These are phyloP conservation scores for Xylaria castorea DNA, from an alignment of 495 filamentous ascomycete genomes.

Conservation along the genomic window DNA sequence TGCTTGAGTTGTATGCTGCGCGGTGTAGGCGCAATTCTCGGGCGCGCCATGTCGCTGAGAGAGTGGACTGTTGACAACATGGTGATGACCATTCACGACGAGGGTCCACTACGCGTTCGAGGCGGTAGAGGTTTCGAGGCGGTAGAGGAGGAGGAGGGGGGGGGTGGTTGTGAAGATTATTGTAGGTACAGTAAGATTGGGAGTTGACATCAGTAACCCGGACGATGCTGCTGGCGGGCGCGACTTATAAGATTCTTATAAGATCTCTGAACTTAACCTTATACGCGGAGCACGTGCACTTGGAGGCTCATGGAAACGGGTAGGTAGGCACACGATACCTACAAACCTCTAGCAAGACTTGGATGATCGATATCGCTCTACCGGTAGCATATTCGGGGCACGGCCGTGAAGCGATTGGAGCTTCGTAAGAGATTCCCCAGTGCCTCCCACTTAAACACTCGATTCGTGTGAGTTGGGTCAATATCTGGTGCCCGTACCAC, in stretches of 20 bases:
- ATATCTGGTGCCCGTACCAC: background rate
- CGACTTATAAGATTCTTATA: background rate
- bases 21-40: slow-evolving; percentile 18
- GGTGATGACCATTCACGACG: background rate
- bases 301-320: background rate
- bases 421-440: background rate
- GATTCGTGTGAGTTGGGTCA: background rate
- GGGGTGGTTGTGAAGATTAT: background rate
- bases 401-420: background rate
- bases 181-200: background rate
- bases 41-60: slow-evolving; percentile 19
- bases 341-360: background rate
- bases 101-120: background rate
- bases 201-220: background rate
- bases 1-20: slow-evolving; percentile 36
- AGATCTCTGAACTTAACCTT: no score
- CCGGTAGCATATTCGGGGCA: background rate
- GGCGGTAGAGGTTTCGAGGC: background rate
- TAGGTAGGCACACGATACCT: background rate
- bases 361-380: background rate
- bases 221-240: background rate
- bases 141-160: no score
- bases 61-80: background rate
- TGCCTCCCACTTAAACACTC: background rate
- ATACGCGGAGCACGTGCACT: background rate